phyloP scores from a whole-genome alignment of 2,329 filamentous ascomycete genomes.

The Ramularia collo-cygni region DNA sequence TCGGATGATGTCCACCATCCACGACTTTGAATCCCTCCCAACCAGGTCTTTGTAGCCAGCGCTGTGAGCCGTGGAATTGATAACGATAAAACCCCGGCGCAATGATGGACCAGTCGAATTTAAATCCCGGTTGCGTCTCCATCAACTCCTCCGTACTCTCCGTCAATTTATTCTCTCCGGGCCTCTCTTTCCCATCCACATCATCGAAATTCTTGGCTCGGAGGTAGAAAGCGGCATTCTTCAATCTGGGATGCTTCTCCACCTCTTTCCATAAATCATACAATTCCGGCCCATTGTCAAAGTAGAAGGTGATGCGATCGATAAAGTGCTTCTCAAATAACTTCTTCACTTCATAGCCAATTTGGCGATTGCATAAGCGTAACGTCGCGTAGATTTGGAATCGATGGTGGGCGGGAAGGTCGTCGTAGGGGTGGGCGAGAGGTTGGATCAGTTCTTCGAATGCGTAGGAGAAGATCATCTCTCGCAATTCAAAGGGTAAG shows the following conservation, averaged over 20 bases:
- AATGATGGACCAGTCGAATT: too few species aligned
- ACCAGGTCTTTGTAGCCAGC: too few species aligned
- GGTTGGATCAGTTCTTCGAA: neutral
- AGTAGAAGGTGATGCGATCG: neutral
- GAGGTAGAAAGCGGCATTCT: neutral
- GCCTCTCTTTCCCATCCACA: neutral
- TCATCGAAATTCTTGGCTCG: neutral
- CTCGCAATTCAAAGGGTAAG: slow-evolving; percentile 1
- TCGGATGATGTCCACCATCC: too few species aligned
- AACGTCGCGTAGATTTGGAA: neutral
- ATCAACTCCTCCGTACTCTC: too few species aligned
- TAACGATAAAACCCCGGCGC: too few species aligned
- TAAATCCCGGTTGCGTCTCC: too few species aligned
- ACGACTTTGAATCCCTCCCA: too few species aligned
- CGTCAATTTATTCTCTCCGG: too few species aligned
- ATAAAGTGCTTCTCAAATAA: neutral
- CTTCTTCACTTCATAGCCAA: slow-evolving; percentile 2
- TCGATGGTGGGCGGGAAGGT: neutral
- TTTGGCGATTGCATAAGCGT: neutral
- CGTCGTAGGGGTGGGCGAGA: neutral
- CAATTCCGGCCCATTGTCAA: neutral
- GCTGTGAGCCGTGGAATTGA: too few species aligned
- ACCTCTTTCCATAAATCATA: slow-evolving; percentile 2
- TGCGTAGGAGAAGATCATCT: neutral
- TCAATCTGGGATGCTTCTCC: neutral